Conservation (phyloP, 2,329 filamentous ascomycete species). For the Aspergillus fumigatiaffinis region DNA sequence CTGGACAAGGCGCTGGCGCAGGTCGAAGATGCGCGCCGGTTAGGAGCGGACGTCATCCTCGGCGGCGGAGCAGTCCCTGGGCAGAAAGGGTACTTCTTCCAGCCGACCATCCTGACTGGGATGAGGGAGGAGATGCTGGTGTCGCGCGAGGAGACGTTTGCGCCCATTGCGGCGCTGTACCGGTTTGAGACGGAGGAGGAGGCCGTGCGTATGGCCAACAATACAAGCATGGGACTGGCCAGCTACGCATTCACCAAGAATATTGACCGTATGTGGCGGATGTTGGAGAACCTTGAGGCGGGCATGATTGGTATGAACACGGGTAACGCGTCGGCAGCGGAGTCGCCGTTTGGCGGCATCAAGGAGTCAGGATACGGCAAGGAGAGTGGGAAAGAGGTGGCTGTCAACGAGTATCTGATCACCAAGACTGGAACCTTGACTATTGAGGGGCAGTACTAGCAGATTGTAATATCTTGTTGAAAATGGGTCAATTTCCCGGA, state of each 20-base stretch:
- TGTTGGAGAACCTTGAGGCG: slow-evolving; percentile 64
- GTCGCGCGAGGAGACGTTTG: slow-evolving; percentile 61
- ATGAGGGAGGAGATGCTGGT: slow-evolving; percentile 57
- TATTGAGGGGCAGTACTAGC: slow-evolving; percentile 52
- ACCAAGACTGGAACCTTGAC: slow-evolving; percentile 65
- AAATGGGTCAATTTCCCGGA: not conserved
- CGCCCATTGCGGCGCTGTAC: slow-evolving; percentile 61
- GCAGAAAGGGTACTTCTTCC: slow-evolving; percentile 65
- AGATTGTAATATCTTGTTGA: not conserved
- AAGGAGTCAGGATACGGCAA: slow-evolving; percentile 67
- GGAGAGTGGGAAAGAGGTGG: slow-evolving; percentile 64
- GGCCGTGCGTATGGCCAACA: slow-evolving; percentile 56
- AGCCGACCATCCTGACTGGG: slow-evolving; percentile 61
- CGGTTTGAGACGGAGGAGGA: slow-evolving; percentile 65
- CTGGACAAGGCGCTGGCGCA: slow-evolving; percentile 55
- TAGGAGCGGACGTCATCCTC: slow-evolving; percentile 61
- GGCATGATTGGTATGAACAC: slow-evolving; percentile 67
- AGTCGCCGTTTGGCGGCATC: slow-evolving; percentile 64
- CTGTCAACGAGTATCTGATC: slow-evolving; percentile 59
- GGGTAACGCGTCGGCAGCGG: slow-evolving; percentile 62
- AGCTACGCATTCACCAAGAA: slow-evolving; percentile 68
- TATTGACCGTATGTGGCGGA: slow-evolving; percentile 60
- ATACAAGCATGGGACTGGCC: slow-evolving; percentile 62
- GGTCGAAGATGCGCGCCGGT: slow-evolving; percentile 60
- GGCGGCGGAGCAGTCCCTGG: slow-evolving; percentile 50